Evolutionary conservation across 768 basidiomycete genomes (phyloP), one percentile per base, ranked within the genome.

Genomic region (Clitopilus hobsonii): DNA sequence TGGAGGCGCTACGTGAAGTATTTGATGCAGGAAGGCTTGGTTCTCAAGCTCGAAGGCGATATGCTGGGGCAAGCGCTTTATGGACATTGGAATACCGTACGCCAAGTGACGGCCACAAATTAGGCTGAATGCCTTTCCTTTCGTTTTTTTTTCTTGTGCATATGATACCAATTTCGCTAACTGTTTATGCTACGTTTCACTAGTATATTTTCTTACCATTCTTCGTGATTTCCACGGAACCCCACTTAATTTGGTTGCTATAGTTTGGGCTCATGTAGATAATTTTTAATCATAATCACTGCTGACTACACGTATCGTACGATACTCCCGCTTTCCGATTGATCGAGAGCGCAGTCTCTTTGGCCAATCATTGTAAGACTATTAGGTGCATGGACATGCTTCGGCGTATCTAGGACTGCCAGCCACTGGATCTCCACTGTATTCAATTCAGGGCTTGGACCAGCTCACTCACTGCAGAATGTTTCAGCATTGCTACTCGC

Each of bases 1-100:
- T 89, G 87, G 88, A 71, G 71, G 57, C 72, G 85, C 57, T 88
- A 85, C 63, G 78, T 79, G 22, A 67, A 81, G 52, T 88, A 77
- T 66, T 60, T 89, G 63, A 65, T 68, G 11, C 76, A 80, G 25
- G 69, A 73, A 13, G 78, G 74, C 28, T 65, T 85, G 63, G 85
- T 89, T 16, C 62, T 85, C 26, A 71, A 65, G 36, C 69, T 86
- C 26, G 63, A 63, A 48, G 69, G 83, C 60, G 62, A 75, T 6
- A 65, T 70, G 54, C 66, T 84, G 55, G 68, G 70, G 30, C 67
- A 67, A 32, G 76, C 73, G 56, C 60, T 81, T 58, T 75, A 76
- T 58, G 75, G 72, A 11, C 74, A 74, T 54, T 54, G 67, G 13
- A 58, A 65, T 38, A 63, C 65, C 22, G 66, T 38, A 41, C 20